phyloP scores from a whole-genome alignment of 2,329 filamentous ascomycete genomes.

The Xylaria sp. region DNA sequence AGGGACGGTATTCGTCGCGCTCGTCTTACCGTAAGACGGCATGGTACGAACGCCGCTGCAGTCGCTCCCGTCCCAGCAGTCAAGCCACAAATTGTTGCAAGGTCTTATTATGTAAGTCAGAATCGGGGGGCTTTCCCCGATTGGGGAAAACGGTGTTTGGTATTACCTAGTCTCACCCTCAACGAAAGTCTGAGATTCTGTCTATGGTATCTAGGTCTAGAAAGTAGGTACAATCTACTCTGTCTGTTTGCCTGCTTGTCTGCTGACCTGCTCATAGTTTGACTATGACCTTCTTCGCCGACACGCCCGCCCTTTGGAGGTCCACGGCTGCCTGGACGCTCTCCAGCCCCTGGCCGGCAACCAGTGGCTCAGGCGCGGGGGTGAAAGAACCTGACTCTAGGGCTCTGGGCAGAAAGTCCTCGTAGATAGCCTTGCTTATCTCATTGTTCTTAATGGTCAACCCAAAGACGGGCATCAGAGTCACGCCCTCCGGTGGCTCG shows the following conservation, averaged over 20 bases:
- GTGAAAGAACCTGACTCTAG: slow-evolving; percentile 44
- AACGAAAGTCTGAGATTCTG: too few relatives aligned
- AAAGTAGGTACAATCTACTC: too few relatives aligned
- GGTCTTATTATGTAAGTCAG: background rate
- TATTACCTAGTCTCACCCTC: too few relatives aligned
- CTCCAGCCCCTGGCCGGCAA: slow-evolving; percentile 50
- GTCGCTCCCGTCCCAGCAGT: background rate
- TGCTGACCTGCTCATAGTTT: slow-evolving; percentile 15
- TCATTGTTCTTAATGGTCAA: slow-evolving; percentile 38
- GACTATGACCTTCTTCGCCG: slow-evolving; percentile 51
- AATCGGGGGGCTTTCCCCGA: too few relatives aligned
- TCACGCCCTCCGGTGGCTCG: slow-evolving; percentile 38
- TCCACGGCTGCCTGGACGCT: slow-evolving; percentile 49
- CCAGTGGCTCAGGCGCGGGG: slow-evolving; percentile 46
- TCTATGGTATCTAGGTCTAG: background rate
- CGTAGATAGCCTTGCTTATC: slow-evolving; percentile 43
- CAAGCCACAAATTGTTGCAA: background rate
- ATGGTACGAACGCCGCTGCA: background rate
- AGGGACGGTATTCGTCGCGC: too few relatives aligned
- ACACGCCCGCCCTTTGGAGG: slow-evolving; percentile 46
- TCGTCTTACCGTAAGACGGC: slow-evolving; percentile 3
- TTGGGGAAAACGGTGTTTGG: background rate
- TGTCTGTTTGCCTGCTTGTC: too few relatives aligned
- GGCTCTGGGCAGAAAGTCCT: slow-evolving; percentile 47
- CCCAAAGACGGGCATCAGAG: slow-evolving; percentile 29